Conservation (phyloP, 768 basidiomycete genomes). For the Tricholoma saponaceum region DNA sequence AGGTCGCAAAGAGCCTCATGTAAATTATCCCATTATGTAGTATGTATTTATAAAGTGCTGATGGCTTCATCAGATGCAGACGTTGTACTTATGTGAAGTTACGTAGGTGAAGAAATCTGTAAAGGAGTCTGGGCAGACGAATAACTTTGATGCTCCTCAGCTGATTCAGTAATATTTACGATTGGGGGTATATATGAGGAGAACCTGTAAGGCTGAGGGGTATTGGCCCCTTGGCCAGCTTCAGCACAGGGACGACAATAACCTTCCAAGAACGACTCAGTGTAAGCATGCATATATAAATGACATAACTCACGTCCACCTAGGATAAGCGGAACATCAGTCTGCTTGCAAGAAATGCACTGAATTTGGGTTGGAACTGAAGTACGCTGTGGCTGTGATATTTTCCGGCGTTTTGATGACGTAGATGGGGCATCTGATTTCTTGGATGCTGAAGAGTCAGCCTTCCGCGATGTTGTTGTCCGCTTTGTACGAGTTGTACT, state of each 20-base stretch:
- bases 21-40: neutral
- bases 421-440: conserved; percentile 11
- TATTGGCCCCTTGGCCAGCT: conserved; percentile 34
- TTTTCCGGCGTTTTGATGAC: conserved; percentile 38
- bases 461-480: conserved; percentile 24
- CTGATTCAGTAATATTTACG: neutral
- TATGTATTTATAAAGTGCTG: conserved; percentile 4
- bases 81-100: neutral
- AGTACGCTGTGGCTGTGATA: conserved; percentile 27
- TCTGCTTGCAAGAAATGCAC: conserved; percentile 59
- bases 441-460: conserved; percentile 9
- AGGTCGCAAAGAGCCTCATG: neutral
- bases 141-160: neutral
- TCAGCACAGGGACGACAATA: conserved; percentile 70
- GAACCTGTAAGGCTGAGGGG: conserved; percentile 5
- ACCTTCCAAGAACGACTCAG: conserved; percentile 32
- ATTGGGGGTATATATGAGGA: conserved; percentile 6
- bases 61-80: neutral
- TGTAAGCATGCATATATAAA: neutral
- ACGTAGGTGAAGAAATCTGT: neutral
- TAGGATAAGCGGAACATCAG: conserved; percentile 71
- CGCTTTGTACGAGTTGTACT: conserved; percentile 26
- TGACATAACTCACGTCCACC: conserved; percentile 58
- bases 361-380: conserved; percentile 26
- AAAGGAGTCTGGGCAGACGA: neutral